Evolutionary conservation across 306 rosid genomes (phyloP).

Genomic region (Fragaria vesca): DNA sequence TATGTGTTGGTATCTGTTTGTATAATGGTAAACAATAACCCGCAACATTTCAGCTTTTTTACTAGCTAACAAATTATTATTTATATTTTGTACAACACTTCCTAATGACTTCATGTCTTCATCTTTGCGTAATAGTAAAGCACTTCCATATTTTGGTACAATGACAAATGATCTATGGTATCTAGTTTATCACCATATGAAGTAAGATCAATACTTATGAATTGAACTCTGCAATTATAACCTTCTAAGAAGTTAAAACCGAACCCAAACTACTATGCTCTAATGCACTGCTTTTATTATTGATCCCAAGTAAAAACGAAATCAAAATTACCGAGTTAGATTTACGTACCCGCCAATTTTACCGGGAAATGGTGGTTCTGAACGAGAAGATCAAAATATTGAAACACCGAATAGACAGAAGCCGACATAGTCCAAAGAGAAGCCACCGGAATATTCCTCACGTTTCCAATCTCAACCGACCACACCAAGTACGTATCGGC

Average conservation of each 20-base stretch:
- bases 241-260: too few relatives aligned
- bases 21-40: too few relatives aligned
- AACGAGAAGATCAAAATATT: conserved; percentile 9
- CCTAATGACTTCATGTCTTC: too few relatives aligned
- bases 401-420: conserved; percentile 12
- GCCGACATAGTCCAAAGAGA: conserved; percentile 19
- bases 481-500: conserved; percentile 13
- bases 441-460: conserved; percentile 15
- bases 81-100: too few relatives aligned
- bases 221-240: too few relatives aligned
- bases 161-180: too few relatives aligned
- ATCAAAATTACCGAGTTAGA: not conserved
- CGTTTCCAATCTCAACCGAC: conserved; percentile 8
- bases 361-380: conserved; percentile 2
- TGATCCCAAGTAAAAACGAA: not conserved
- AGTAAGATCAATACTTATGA: too few relatives aligned
- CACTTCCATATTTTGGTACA: not conserved
- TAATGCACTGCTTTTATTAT: too few relatives aligned
- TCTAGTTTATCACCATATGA: not conserved
- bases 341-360: not conserved
- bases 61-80: too few relatives aligned
- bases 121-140: too few relatives aligned
- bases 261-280: not conserved
- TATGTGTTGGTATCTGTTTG: too few relatives aligned
- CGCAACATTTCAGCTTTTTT: too few relatives aligned